These are phyloP conservation scores for Spergularia azorica DNA, from an alignment of 179 eudicot species.

Conservation along the genomic window DNA sequence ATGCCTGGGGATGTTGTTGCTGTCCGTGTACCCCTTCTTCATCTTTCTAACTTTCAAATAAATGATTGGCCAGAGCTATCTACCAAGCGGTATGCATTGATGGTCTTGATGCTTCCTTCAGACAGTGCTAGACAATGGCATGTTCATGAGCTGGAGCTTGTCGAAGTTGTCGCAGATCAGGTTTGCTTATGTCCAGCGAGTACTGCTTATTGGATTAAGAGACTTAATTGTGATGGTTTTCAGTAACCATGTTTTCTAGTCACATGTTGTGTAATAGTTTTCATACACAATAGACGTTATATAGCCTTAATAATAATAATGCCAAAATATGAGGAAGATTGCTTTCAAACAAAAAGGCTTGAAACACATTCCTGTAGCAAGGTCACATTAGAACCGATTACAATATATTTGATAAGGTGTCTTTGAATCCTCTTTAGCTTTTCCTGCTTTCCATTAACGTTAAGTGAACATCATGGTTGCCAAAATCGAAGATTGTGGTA, in stretches of 20 bases:
- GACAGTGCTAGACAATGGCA: constrained; percentile 96
- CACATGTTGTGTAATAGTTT: not conserved
- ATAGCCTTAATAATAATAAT: not conserved
- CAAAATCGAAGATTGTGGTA: too few species aligned
- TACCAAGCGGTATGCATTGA: constrained; percentile 86
- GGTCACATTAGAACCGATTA: not conserved
- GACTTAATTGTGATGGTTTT: not conserved
- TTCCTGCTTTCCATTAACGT: too few species aligned
- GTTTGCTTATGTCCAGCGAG: constrained; percentile 35
- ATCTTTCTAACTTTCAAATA: constrained; percentile 80
- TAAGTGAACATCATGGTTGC: too few species aligned
- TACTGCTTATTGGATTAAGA: not conserved
- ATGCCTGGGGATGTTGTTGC: constrained; percentile 96
- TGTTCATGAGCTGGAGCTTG: constrained; percentile 90
- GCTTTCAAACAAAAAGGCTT: not conserved
- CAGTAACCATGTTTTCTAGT: not conserved
- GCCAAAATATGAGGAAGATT: not conserved
- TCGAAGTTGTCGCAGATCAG: constrained; percentile 99
- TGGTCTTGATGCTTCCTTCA: constrained; percentile 95
- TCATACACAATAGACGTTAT: not conserved
- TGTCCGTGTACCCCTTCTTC: constrained; percentile 95
- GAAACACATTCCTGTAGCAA: not conserved
- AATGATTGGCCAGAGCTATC: constrained; percentile 97
- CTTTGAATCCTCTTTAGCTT: too few species aligned
- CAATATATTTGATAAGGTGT: not conserved